phyloP scores from a whole-genome alignment of 768 basidiomycete species.

The Termitomyces eurrhizus region DNA sequence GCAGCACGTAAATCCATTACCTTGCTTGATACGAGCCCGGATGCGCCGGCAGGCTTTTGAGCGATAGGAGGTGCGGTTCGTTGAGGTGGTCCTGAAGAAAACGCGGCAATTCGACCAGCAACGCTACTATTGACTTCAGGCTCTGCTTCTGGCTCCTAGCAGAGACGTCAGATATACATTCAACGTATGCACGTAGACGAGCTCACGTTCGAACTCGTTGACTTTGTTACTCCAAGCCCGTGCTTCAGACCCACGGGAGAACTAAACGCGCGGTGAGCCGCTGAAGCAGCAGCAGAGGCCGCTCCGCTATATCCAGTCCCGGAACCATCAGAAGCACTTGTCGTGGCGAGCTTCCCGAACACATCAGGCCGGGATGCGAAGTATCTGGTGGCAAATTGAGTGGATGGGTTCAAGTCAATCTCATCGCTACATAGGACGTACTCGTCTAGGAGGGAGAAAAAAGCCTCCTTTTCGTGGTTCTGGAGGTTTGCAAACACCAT shows the following conservation, averaged over 20 bases:
- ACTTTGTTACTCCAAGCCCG: constrained; percentile 22
- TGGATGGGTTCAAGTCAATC: neutral
- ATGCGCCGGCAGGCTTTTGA: constrained; percentile 24
- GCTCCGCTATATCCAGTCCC: constrained; percentile 24
- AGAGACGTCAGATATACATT: neutral
- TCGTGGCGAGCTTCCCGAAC: constrained; percentile 31
- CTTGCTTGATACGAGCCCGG: constrained; percentile 22
- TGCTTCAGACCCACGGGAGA: constrained; percentile 38
- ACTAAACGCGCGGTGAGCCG: constrained; percentile 41
- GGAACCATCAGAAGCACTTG: constrained; percentile 18
- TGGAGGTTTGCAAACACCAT: constrained; percentile 76
- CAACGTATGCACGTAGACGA: neutral
- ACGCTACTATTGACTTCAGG: constrained; percentile 35
- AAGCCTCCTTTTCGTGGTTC: constrained; percentile 71
- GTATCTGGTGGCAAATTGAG: constrained; percentile 42
- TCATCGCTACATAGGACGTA: constrained; percentile 29
- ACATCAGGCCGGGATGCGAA: constrained; percentile 71
- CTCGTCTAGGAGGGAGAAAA: constrained; percentile 81
- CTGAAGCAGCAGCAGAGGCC: constrained; percentile 31
- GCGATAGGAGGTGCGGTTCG: constrained; percentile 20
- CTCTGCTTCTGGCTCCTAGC: constrained; percentile 23
- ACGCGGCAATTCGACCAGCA: constrained; percentile 55
- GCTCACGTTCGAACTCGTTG: constrained; percentile 35
- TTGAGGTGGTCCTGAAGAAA: constrained; percentile 25
- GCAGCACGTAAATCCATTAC: constrained; percentile 16